These are phyloP conservation scores for Yarrowia alimentaria DNA, from an alignment of 805 yeast species.

Conservation along the genomic window DNA sequence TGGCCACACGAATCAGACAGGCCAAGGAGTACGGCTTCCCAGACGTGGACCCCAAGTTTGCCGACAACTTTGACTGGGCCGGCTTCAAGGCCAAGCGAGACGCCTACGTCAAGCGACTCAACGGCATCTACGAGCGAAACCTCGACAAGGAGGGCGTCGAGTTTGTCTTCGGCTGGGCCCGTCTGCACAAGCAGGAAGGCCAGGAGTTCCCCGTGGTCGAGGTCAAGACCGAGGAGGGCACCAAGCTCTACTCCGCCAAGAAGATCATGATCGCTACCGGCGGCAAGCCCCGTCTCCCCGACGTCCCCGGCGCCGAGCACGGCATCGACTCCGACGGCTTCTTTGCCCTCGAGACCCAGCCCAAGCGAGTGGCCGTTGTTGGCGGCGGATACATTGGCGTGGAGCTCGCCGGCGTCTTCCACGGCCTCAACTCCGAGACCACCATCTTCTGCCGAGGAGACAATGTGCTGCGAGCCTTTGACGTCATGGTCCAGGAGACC, in stretches of 20 bases:
- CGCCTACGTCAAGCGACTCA: slow-evolving; percentile 81
- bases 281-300: slow-evolving; percentile 75
- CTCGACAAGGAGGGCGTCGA: slow-evolving; percentile 87
- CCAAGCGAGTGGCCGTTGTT: slow-evolving; percentile 87
- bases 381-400: slow-evolving; percentile 99
- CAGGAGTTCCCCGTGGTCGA: slow-evolving; percentile 49
- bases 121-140: slow-evolving; percentile 90
- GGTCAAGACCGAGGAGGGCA: slow-evolving; percentile 64
- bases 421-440: slow-evolving; percentile 81
- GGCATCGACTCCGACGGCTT: slow-evolving; percentile 92
- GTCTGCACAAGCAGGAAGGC: slow-evolving; percentile 51
- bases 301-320: slow-evolving; percentile 74
- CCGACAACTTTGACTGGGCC: slow-evolving; percentile 75
- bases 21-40: slow-evolving; percentile 82
- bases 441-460: slow-evolving; percentile 89
- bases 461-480: slow-evolving; percentile 84
- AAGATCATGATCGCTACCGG: slow-evolving; percentile 90
- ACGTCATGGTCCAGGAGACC: slow-evolving; percentile 71
- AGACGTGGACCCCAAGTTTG: slow-evolving; percentile 51
- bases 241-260: slow-evolving; percentile 67
- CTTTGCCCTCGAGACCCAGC: slow-evolving; percentile 76
- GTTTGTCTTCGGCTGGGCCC: slow-evolving; percentile 80
- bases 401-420: slow-evolving; percentile 92
- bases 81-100: slow-evolving; percentile 83
- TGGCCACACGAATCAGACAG: slow-evolving; percentile 70